These are phyloP conservation scores for Ascochyta rabiei DNA, from an alignment of 2,329 filamentous ascomycete species.

Conservation along the genomic window DNA sequence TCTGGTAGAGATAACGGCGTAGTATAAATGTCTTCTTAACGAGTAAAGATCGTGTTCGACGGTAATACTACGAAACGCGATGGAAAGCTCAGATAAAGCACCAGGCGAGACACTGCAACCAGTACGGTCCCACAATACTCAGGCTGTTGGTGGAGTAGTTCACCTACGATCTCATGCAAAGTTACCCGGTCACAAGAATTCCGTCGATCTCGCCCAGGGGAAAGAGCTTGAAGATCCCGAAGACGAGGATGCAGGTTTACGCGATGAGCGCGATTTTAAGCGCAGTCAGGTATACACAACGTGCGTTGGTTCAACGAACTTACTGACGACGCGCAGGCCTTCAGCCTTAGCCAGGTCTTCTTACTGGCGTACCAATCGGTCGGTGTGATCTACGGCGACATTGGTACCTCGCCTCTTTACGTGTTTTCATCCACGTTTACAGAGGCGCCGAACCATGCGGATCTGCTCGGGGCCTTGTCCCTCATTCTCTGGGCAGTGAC, in stretches of 20 bases:
- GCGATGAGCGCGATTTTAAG: slow-evolving; percentile 41
- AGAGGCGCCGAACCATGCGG: slow-evolving; percentile 55
- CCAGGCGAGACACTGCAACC: no score
- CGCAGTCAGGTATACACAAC: slow-evolving; percentile 30
- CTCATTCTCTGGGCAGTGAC: slow-evolving; percentile 73
- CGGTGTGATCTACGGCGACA: slow-evolving; percentile 73
- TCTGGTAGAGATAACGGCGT: background rate
- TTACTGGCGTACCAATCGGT: slow-evolving; percentile 64
- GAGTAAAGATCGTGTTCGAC: no score
- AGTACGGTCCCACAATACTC: background rate
- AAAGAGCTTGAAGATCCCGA: slow-evolving; percentile 31
- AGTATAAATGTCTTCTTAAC: background rate
- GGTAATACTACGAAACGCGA: background rate
- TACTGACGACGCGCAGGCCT: slow-evolving; percentile 29
- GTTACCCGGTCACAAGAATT: slow-evolving; percentile 30
- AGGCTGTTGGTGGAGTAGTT: background rate
- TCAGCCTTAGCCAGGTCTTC: slow-evolving; percentile 35
- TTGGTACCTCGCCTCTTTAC: slow-evolving; percentile 71
- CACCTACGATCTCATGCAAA: background rate
- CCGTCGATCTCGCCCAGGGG: slow-evolving; percentile 71
- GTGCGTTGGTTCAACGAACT: background rate
- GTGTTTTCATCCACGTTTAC: slow-evolving; percentile 73
- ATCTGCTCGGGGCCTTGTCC: slow-evolving; percentile 69
- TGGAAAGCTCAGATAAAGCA: no score
- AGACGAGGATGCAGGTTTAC: slow-evolving; percentile 42